A percentile compares a stretch with the other conserved stretches of the same genome.
Evolutionary conservation across 371 early-diverging fungal species (phyloP).

Genomic region (Mucor piriformis): DNA sequence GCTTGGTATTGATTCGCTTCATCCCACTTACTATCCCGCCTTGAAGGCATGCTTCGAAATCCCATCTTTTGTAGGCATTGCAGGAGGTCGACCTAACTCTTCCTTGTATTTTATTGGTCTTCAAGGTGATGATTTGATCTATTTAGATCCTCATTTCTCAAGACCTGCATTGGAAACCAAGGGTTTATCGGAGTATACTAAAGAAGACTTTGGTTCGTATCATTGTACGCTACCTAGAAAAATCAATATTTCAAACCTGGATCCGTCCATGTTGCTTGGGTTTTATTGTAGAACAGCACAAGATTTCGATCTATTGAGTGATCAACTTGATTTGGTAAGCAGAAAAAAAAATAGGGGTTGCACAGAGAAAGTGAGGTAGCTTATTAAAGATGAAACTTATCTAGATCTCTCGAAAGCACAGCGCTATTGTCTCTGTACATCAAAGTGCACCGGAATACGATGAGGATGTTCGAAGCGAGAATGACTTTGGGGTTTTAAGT

Average conservation of each 20-base stretch:
- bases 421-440: constrained; percentile 70
- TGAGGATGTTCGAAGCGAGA: constrained; percentile 58
- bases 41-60: constrained; percentile 78
- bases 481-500: constrained; percentile 55
- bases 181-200: constrained; percentile 49
- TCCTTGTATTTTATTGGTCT: constrained; percentile 92
- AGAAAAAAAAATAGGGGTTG: constrained; percentile 3
- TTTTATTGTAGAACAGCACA: constrained; percentile 75
- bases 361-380: no score
- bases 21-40: constrained; percentile 80
- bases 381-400: no score
- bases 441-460: constrained; percentile 70
- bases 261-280: constrained; percentile 93
- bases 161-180: constrained; percentile 70
- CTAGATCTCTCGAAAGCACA: constrained; percentile 48
- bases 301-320: constrained; percentile 72
- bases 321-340: constrained; percentile 50
- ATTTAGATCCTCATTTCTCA: constrained; percentile 93
- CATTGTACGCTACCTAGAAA: constrained; percentile 80
- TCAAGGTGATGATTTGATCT: constrained; percentile 82
- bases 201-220: constrained; percentile 76
- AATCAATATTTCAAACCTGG: constrained; percentile 74
- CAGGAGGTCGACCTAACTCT: constrained; percentile 93
- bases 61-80: constrained; percentile 85
- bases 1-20: constrained; percentile 85